Conservation (phyloP, 306 rosid species). For the Potentilla sterilis region DNA sequence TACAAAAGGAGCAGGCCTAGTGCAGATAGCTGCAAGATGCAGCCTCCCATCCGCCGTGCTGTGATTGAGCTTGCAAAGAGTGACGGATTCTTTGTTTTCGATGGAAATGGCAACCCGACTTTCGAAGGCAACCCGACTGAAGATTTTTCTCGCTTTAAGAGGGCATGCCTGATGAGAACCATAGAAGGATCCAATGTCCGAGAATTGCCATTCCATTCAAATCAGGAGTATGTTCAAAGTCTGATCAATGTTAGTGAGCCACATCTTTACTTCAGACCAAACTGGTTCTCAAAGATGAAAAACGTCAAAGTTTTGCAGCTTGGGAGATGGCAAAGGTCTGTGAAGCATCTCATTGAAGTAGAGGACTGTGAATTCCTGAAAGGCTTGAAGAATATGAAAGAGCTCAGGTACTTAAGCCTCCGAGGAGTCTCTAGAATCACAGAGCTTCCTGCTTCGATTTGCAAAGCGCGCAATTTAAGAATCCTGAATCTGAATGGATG, state of each 20-base stretch:
- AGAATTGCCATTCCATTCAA: neutral
- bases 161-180: slow-evolving; percentile 5
- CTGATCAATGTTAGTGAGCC: slow-evolving; percentile 31
- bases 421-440: slow-evolving; percentile 22
- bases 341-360: slow-evolving; percentile 5
- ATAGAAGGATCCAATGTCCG: neutral
- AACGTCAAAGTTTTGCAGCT: slow-evolving; percentile 11
- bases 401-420: slow-evolving; percentile 21
- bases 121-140: slow-evolving; percentile 17
- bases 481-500: slow-evolving; percentile 32
- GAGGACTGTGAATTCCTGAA: slow-evolving; percentile 22
- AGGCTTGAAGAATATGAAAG: slow-evolving; percentile 27
- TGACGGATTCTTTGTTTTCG: neutral
- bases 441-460: slow-evolving; percentile 25
- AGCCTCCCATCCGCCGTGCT: neutral
- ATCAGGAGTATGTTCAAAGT: neutral
- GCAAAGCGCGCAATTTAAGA: slow-evolving; percentile 21
- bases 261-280: slow-evolving; percentile 7
- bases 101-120: neutral
- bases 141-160: neutral
- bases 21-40: slow-evolving; percentile 16
- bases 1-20: slow-evolving; percentile 6
- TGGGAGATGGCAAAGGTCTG: slow-evolving; percentile 20
- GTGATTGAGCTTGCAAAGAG: slow-evolving; percentile 3
- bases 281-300: slow-evolving; percentile 29